phyloP scores from a whole-genome alignment of 225 moss, liverwort and hornwort genomes.

The Thuidium tamariscinum region DNA sequence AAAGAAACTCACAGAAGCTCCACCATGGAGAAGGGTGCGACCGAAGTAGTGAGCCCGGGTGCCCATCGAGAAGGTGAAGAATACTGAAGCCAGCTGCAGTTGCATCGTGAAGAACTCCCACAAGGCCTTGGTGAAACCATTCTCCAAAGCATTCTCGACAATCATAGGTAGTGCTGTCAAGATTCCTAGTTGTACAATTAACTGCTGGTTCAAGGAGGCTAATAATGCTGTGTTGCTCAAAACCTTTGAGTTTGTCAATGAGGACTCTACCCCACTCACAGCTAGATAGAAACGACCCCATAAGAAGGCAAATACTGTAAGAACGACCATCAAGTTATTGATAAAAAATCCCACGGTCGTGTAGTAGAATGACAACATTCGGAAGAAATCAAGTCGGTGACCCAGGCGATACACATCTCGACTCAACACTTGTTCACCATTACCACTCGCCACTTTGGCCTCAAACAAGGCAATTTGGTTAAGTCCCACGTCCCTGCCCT shows the following conservation, averaged over 20 bases:
- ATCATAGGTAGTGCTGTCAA: conserved; percentile 98
- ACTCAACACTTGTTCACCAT: conserved; percentile 96
- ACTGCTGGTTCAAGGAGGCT: conserved; percentile 92
- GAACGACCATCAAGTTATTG: conserved; percentile 86
- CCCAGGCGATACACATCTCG: conserved; percentile 96
- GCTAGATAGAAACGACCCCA: conserved; percentile 96
- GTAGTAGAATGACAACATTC: conserved; percentile 98
- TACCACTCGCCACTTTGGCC: conserved; percentile 99
- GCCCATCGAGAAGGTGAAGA: conserved; percentile 99
- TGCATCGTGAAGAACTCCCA: conserved; percentile 99
- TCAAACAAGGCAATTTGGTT: conserved; percentile 98
- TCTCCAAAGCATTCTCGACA: conserved; percentile 94
- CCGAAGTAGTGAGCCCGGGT: conserved; percentile 92
- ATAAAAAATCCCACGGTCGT: conserved; percentile 91
- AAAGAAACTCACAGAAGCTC: conserved; percentile 58
- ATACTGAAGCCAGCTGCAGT: conserved; percentile 92
- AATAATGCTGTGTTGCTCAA: conserved; percentile 68
- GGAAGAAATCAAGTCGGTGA: conserved; percentile 94
- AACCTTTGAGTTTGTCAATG: conserved; percentile 29
- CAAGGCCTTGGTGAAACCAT: conserved; percentile 73
- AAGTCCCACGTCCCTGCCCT: conserved; percentile 94
- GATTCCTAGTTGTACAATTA: conserved; percentile 86
- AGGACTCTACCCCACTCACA: conserved; percentile 76
- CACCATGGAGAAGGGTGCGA: conserved; percentile 93
- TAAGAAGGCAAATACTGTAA: conserved; percentile 86